phyloP scores from a whole-genome alignment of 805 yeast genomes.

The Candida namnaoensis region DNA sequence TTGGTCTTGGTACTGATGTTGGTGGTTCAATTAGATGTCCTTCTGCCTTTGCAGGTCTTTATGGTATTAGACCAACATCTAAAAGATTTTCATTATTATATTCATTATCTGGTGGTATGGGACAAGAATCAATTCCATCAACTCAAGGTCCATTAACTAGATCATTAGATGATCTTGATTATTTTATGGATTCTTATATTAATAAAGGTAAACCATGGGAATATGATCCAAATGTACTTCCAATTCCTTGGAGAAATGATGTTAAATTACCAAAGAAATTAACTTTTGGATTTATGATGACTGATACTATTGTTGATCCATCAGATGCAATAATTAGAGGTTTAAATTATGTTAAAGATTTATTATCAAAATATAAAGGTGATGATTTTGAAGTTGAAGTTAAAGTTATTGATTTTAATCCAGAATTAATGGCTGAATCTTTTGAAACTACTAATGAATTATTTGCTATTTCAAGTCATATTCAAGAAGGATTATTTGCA shows the following conservation, averaged over 20 bases:
- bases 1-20: slow-evolving; percentile 56
- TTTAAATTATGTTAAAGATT: slow-evolving; percentile 41
- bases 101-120: slow-evolving; percentile 20
- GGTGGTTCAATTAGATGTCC: slow-evolving; percentile 60
- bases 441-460: slow-evolving; percentile 44
- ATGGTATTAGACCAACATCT: slow-evolving; percentile 48
- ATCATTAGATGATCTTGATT: slow-evolving; percentile 55
- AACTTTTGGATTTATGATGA: slow-evolving; percentile 52
- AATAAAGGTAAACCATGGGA: slow-evolving; percentile 57
- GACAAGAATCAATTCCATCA: slow-evolving; percentile 51
- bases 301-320: slow-evolving; percentile 60
- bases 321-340: slow-evolving; percentile 56
- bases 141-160: slow-evolving; percentile 67
- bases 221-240: slow-evolving; percentile 26
- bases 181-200: slow-evolving; percentile 50
- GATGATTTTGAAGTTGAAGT: slow-evolving; percentile 27
- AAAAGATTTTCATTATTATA: slow-evolving; percentile 30
- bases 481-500: slow-evolving; percentile 43
- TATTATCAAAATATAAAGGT: slow-evolving; percentile 27
- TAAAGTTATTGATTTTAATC: slow-evolving; percentile 44
- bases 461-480: slow-evolving; percentile 39
- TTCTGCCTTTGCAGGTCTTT: slow-evolving; percentile 46
- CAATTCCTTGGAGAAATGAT: slow-evolving; percentile 30
- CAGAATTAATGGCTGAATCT: slow-evolving; percentile 40
- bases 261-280: slow-evolving; percentile 29